Conservation (phyloP, 2,329 filamentous ascomycete genomes). For the Macrophomina phaseolina region DNA sequence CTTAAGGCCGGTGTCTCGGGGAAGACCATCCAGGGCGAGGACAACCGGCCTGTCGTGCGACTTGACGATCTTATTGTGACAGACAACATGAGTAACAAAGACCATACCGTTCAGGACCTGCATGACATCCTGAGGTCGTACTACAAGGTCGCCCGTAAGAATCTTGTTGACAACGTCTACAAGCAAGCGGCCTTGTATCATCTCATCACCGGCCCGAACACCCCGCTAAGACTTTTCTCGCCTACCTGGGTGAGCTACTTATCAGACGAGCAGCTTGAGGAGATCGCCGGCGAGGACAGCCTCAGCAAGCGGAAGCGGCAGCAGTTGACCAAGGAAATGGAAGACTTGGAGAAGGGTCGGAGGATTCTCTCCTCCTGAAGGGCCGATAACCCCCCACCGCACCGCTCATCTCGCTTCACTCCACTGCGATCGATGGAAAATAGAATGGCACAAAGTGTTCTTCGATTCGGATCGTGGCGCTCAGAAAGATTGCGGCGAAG, state of each 20-base stretch:
- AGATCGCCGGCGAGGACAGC: slow-evolving; percentile 64
- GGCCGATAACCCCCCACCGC: neutral
- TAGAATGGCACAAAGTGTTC: neutral
- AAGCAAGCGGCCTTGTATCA: slow-evolving; percentile 63
- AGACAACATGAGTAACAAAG: slow-evolving; percentile 38
- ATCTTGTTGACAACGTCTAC: slow-evolving; percentile 68
- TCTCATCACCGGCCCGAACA: slow-evolving; percentile 56
- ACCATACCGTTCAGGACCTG: slow-evolving; percentile 57
- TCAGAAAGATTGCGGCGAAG: no score
- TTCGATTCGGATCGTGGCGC: no score
- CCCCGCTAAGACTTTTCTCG: slow-evolving; percentile 61
- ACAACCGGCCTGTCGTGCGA: neutral
- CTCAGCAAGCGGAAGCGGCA: slow-evolving; percentile 48
- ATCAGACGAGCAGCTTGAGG: slow-evolving; percentile 55
- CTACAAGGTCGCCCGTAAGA: slow-evolving; percentile 65
- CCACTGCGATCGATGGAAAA: neutral
- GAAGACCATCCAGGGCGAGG: neutral
- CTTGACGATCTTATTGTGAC: slow-evolving; percentile 7
- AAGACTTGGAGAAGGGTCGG: slow-evolving; percentile 50
- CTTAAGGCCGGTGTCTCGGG: neutral
- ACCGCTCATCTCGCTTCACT: no score
- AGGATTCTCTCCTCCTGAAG: slow-evolving; percentile 34
- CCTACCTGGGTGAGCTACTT: slow-evolving; percentile 58
- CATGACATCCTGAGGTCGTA: slow-evolving; percentile 66
- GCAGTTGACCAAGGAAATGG: slow-evolving; percentile 54